Conservation (phyloP, 306 rosid genomes). For the Dryas drummondii region DNA sequence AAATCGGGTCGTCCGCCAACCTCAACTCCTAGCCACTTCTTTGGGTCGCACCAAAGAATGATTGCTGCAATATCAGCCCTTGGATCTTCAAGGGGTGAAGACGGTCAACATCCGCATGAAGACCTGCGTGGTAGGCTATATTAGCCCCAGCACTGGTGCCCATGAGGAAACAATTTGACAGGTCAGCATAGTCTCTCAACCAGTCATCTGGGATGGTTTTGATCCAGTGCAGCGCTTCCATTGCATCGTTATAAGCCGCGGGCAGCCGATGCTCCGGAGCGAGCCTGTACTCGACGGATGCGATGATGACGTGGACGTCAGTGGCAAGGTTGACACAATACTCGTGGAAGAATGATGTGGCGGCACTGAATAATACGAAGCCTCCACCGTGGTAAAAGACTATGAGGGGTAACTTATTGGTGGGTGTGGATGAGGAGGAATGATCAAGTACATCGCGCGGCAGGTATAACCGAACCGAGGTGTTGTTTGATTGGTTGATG, state of each 20-base stretch:
- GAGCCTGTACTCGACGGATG: conserved; percentile 49
- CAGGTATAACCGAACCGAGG: conserved; percentile 39
- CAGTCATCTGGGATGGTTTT: conserved; percentile 32
- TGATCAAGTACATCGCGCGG: conserved; percentile 32
- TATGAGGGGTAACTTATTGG: conserved; percentile 36
- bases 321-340: conserved; percentile 27
- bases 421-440: not conserved
- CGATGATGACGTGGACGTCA: conserved; percentile 22
- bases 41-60: conserved; percentile 43
- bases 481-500: conserved; percentile 41
- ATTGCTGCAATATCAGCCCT: conserved; percentile 55
- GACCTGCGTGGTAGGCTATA: conserved; percentile 44
- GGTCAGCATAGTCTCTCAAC: conserved; percentile 32
- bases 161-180: conserved; percentile 44
- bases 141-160: conserved; percentile 52
- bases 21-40: conserved; percentile 42
- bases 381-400: conserved; percentile 52
- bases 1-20: conserved; percentile 23
- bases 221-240: conserved; percentile 45
- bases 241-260: conserved; percentile 48
- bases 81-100: conserved; percentile 22
- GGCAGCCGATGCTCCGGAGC: conserved; percentile 61
- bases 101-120: conserved; percentile 14
- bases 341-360: conserved; percentile 28
- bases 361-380: conserved; percentile 27